A percentile compares a stretch with the other conserved stretches of the same genome.
These are phyloP conservation scores for Oryza meridionalis DNA, from an alignment of 176 grass and related monocot species.

Conservation along the genomic window DNA sequence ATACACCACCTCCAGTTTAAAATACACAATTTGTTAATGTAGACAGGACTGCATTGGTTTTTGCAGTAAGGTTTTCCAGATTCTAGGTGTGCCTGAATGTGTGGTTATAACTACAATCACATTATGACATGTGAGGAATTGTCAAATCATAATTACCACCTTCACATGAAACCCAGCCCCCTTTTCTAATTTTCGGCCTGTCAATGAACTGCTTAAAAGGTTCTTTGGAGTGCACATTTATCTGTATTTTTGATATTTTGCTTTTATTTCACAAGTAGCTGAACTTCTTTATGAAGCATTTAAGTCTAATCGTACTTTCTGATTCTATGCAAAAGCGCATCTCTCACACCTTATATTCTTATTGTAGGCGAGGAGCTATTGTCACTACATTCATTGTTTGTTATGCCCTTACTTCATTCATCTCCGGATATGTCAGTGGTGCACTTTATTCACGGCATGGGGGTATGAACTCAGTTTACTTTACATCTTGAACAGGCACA, in stretches of 20 bases:
- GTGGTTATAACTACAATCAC: not conserved
- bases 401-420: conserved; percentile 96
- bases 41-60: not conserved
- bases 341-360: conserved; percentile 30
- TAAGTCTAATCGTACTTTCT: conserved; percentile 27
- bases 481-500: conserved; percentile 21
- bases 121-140: not conserved
- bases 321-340: conserved; percentile 12
- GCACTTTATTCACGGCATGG: conserved; percentile 78
- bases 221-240: not conserved
- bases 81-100: not conserved
- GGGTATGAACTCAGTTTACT: conserved; percentile 53
- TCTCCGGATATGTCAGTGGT: conserved; percentile 86
- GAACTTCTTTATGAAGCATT: conserved; percentile 25
- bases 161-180: not conserved
- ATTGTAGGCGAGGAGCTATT: conserved; percentile 77
- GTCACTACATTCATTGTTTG: conserved; percentile 94
- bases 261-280: conserved; percentile 14
- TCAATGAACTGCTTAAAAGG: not conserved
- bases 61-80: not conserved
- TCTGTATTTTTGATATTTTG: not conserved
- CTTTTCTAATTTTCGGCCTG: not conserved
- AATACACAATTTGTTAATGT: not conserved
- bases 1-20: not conserved
- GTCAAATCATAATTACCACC: not conserved